phyloP scores from a whole-genome alignment of 2,329 filamentous ascomycete genomes.

The Raffaelea albimanens region DNA sequence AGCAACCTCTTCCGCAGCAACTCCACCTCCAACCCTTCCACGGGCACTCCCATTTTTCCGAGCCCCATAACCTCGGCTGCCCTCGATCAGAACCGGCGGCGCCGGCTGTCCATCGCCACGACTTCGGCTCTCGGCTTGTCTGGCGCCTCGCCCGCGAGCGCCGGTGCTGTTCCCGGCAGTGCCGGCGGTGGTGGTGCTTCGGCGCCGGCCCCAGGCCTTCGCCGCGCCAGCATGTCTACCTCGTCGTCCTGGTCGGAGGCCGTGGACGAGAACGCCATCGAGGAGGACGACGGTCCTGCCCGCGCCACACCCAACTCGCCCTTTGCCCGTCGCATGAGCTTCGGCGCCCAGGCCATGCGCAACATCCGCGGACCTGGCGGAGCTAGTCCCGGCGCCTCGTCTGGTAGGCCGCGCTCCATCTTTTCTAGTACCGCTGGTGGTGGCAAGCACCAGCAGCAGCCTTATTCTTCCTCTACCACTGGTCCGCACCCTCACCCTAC shows the following conservation, averaged over 20 bases:
- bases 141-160: slow-evolving; percentile 54
- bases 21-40: slow-evolving; percentile 31
- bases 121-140: slow-evolving; percentile 50
- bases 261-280: slow-evolving; percentile 63
- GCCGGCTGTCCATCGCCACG: slow-evolving; percentile 63
- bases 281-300: slow-evolving; percentile 51
- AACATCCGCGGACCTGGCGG: slow-evolving; percentile 52
- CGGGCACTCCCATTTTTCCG: slow-evolving; percentile 35
- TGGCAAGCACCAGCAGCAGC: neutral
- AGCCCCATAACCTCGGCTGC: slow-evolving; percentile 31
- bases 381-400: slow-evolving; percentile 44
- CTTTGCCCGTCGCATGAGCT: slow-evolving; percentile 79
- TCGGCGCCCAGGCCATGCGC: slow-evolving; percentile 70
- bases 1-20: slow-evolving; percentile 51
- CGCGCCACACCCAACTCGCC: slow-evolving; percentile 60
- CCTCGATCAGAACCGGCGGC: slow-evolving; percentile 48
- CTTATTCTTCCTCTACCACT: no score
- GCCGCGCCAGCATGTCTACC: slow-evolving; percentile 63
- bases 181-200: neutral
- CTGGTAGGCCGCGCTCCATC: slow-evolving; percentile 39
- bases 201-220: slow-evolving; percentile 39
- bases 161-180: neutral
- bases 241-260: slow-evolving; percentile 34
- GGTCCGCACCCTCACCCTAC: slow-evolving; percentile 25
- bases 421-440: neutral